Evolutionary conservation across 176 grass and related monocot genomes (phyloP).

Genomic region (Carex kokanica): DNA sequence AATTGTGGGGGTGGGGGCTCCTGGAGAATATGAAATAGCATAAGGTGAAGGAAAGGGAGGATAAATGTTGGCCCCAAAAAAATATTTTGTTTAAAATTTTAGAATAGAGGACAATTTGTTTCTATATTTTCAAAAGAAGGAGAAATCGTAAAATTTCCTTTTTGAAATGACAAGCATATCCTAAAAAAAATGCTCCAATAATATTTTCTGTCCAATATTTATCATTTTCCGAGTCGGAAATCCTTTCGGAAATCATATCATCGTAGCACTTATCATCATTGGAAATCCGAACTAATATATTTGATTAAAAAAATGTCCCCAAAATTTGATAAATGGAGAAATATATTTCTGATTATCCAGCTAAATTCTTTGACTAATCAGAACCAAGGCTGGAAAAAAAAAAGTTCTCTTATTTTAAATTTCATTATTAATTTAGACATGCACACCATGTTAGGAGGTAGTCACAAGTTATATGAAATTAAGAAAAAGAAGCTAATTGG

Average conservation of each 20-base stretch:
- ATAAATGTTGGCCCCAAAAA: too few species aligned
- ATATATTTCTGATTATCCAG: slow-evolving; percentile 10
- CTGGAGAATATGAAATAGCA: too few species aligned
- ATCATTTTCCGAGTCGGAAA: not conserved
- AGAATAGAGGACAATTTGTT: too few species aligned
- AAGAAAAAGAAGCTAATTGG: not conserved
- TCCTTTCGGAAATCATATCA: not conserved
- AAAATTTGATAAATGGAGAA: not conserved
- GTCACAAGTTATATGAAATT: not conserved
- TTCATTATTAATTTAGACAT: slow-evolving; percentile 25
- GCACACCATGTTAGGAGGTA: not conserved
- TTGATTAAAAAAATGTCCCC: not conserved
- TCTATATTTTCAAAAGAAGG: too few species aligned
- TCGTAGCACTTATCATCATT: not conserved
- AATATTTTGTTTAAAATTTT: too few species aligned
- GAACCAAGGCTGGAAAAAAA: not conserved
- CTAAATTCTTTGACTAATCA: slow-evolving; percentile 26
- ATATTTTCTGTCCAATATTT: not conserved
- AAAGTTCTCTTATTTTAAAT: slow-evolving; percentile 4
- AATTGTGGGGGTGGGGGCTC: too few species aligned
- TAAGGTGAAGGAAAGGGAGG: too few species aligned
- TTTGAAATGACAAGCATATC: too few species aligned
- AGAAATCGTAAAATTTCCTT: too few species aligned
- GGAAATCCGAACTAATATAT: not conserved
- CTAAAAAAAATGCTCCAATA: not conserved